These are phyloP conservation scores for Amyloporia xantha DNA, from an alignment of 768 basidiomycete species.

Conservation along the genomic window DNA sequence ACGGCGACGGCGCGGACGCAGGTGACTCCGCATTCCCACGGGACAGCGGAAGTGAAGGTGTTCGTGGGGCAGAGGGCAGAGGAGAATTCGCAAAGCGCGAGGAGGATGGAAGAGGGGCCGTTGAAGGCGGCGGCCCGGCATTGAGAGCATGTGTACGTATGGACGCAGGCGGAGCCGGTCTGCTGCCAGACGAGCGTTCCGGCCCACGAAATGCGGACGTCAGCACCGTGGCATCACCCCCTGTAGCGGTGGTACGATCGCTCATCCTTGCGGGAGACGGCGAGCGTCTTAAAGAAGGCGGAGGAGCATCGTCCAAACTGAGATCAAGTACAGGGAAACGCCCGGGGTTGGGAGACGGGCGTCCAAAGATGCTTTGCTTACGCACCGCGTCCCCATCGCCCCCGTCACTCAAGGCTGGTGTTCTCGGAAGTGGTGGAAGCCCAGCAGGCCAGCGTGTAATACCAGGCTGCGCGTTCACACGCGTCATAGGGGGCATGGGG, in stretches of 20 bases:
- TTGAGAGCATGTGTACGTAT: neutral
- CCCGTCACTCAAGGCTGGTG: constrained; percentile 3
- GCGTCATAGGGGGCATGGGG: constrained; percentile 5
- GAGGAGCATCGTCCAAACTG: constrained; percentile 38
- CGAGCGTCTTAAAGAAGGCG: constrained; percentile 34
- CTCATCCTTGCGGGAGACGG: constrained; percentile 26
- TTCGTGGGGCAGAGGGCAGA: neutral
- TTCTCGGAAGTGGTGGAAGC: constrained; percentile 19
- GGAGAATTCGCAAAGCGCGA: no score
- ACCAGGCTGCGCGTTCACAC: neutral
- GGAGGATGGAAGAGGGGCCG: no score
- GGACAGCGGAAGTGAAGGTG: neutral
- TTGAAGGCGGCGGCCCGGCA: neutral
- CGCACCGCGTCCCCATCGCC: neutral
- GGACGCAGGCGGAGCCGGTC: neutral
- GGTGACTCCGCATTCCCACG: no score
- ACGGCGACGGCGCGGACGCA: neutral
- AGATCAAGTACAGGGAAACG: constrained; percentile 17
- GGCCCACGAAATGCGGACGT: neutral
- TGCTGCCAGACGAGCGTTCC: neutral
- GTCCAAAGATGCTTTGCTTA: neutral
- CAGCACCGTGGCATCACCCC: no score
- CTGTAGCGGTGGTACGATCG: no score
- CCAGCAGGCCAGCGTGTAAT: constrained; percentile 16
- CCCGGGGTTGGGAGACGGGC: constrained; percentile 4